A percentile compares a stretch with the other conserved stretches of the same genome.
phyloP scores from a whole-genome alignment of 192 early-diverging fungal species.

The Coemansia sp. region DNA sequence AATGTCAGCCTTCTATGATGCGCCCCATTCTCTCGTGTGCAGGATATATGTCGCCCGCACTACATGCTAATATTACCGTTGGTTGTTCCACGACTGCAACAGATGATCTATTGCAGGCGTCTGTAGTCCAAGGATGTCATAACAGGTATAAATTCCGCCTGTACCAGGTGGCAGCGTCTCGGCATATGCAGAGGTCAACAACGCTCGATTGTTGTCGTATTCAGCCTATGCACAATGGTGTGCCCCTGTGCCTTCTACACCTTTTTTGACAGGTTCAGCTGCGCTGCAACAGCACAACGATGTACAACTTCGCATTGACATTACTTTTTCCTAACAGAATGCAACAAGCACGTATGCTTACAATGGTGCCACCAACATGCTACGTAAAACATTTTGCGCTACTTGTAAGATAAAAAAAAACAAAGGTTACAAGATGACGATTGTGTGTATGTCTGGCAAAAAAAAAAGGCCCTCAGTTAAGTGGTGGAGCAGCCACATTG shows the following conservation, averaged over 20 bases:
- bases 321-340: background rate
- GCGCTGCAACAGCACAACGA: background rate
- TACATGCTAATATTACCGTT: background rate
- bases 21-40: background rate
- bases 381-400: too few relatives aligned
- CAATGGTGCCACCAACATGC: too few relatives aligned
- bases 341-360: too few relatives aligned
- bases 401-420: too few relatives aligned
- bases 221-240: background rate
- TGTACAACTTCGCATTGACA: background rate
- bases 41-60: background rate
- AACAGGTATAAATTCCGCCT: too few relatives aligned
- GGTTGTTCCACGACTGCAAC: background rate
- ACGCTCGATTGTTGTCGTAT: background rate
- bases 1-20: background rate
- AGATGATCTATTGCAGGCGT: background rate
- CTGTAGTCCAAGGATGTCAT: background rate
- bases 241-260: background rate
- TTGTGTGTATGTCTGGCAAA: too few relatives aligned
- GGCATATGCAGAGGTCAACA: background rate
- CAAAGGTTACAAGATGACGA: too few relatives aligned
- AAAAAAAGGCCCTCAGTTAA: too few relatives aligned
- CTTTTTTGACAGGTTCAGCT: background rate
- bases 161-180: background rate
- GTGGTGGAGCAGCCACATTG: background rate